Percentiles rank a stretch among this genome's conserved stretches.
Conservation (phyloP, 352 stramenopile genomes). For the Phytophthora rubi region DNA sequence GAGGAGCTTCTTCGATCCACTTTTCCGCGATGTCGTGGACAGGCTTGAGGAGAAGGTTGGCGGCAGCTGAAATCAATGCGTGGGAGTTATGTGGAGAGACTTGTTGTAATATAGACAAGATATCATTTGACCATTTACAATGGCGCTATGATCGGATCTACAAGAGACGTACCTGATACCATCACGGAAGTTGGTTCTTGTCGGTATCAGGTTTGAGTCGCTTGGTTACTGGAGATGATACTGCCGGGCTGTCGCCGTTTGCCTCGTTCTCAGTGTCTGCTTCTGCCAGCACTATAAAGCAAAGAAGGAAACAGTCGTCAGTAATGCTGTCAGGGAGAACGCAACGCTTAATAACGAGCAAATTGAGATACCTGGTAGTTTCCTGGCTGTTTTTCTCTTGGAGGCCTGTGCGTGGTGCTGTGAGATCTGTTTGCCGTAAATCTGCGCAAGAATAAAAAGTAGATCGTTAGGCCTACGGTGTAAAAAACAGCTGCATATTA, state of each 20-base stretch:
- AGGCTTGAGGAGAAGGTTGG: conserved; percentile 15
- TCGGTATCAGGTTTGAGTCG: conserved; percentile 13
- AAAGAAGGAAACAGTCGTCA: conserved; percentile 3
- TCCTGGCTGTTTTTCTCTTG: conserved; percentile 30
- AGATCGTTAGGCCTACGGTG: background rate
- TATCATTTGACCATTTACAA: conserved; percentile 12
- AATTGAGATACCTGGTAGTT: conserved; percentile 26
- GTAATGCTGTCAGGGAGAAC: background rate
- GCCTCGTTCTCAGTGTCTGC: conserved; percentile 12
- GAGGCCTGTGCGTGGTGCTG: conserved; percentile 8
- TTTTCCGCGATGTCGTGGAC: conserved; percentile 37
- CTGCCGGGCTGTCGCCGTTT: conserved; percentile 6
- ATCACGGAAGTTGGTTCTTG: conserved; percentile 6
- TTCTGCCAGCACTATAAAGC: conserved; percentile 24
- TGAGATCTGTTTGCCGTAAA: conserved; percentile 22
- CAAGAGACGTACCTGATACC: conserved; percentile 1
- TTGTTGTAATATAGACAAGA: conserved; percentile 21
- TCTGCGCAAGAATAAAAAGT: background rate
- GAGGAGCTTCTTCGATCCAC: conserved; percentile 55
- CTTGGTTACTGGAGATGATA: conserved; percentile 24
- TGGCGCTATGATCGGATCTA: conserved; percentile 9
- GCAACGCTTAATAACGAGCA: background rate
- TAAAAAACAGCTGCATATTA: background rate
- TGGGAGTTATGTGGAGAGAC: background rate
- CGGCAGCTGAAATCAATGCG: background rate